Percentiles rank a stretch among this genome's conserved stretches.
Evolutionary conservation across 179 eudicot species (phyloP).

Genomic region (Heliamphora pulchella): DNA sequence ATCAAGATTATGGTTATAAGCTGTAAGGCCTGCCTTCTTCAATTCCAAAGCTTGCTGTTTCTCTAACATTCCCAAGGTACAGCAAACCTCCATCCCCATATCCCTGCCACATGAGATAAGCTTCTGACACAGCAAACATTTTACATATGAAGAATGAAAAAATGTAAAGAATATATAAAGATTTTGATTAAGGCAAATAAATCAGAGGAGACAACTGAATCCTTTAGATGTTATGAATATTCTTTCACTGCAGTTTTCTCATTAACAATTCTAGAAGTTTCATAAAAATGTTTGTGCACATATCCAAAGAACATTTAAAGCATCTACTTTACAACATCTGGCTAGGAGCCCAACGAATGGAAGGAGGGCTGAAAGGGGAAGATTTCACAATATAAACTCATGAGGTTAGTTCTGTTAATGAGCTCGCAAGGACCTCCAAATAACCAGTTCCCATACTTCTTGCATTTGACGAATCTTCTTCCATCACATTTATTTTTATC

Average conservation of each 20-base stretch:
- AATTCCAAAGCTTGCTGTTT: slow-evolving; percentile 89
- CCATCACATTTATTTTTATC: neutral
- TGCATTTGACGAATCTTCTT: neutral
- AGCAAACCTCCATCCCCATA: slow-evolving; percentile 99
- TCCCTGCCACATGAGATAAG: slow-evolving; percentile 43
- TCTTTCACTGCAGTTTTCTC: neutral
- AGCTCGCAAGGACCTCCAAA: slow-evolving; percentile 1
- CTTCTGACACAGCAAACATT: neutral
- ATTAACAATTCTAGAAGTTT: neutral
- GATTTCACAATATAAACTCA: neutral
- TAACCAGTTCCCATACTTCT: neutral
- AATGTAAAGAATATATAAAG: neutral
- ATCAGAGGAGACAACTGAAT: neutral
- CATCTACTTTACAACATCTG: no score
- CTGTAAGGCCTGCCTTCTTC: slow-evolving; percentile 93
- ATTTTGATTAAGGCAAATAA: neutral
- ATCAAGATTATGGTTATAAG: slow-evolving; percentile 96
- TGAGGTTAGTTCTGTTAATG: neutral
- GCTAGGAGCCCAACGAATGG: no score
- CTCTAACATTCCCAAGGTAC: slow-evolving; percentile 98
- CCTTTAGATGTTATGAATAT: neutral
- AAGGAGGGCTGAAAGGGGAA: neutral
- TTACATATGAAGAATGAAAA: neutral
- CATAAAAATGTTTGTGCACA: neutral
- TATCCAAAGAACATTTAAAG: neutral